These are phyloP conservation scores for Trametes hirsuta DNA, from an alignment of 1,284 basidiomycete species.

Conservation along the genomic window DNA sequence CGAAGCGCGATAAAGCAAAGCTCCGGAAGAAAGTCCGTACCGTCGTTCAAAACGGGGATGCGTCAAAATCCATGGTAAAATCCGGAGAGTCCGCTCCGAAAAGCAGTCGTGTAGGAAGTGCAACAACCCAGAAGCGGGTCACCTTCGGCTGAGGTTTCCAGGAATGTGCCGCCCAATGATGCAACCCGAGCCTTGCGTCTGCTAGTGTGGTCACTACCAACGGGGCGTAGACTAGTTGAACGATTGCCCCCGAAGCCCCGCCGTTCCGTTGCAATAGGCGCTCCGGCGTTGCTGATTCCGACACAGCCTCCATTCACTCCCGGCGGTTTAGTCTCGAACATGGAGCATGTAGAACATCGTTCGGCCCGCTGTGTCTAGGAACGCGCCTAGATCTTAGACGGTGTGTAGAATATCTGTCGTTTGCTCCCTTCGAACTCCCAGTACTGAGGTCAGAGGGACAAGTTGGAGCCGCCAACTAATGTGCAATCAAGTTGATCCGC, in stretches of 20 bases:
- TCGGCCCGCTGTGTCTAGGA: too few species aligned
- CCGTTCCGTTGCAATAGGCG: neutral
- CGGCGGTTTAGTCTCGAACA: neutral
- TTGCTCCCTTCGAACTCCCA: too few species aligned
- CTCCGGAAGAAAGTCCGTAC: conserved; percentile 24
- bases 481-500: conserved; percentile 6
- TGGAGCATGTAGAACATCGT: too few species aligned
- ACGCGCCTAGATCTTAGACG: too few species aligned
- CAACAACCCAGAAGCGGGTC: conserved; percentile 18
- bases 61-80: neutral
- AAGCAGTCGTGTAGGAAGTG: neutral
- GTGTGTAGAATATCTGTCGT: too few species aligned
- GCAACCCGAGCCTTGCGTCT: neutral
- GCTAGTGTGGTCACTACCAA: neutral
- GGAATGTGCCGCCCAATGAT: conserved; percentile 9
- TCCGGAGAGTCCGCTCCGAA: conserved; percentile 2
- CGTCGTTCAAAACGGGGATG: neutral
- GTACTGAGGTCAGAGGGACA: too few species aligned
- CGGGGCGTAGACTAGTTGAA: neutral
- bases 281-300: conserved; percentile 13
- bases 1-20: conserved; percentile 36
- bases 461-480: too few species aligned
- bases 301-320: conserved; percentile 19
- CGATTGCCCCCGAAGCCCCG: neutral
- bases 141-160: conserved; percentile 20